Base-by-base conservation (phyloP, 768 basidiomycete species). In the Crucibulum laeve region DNA sequence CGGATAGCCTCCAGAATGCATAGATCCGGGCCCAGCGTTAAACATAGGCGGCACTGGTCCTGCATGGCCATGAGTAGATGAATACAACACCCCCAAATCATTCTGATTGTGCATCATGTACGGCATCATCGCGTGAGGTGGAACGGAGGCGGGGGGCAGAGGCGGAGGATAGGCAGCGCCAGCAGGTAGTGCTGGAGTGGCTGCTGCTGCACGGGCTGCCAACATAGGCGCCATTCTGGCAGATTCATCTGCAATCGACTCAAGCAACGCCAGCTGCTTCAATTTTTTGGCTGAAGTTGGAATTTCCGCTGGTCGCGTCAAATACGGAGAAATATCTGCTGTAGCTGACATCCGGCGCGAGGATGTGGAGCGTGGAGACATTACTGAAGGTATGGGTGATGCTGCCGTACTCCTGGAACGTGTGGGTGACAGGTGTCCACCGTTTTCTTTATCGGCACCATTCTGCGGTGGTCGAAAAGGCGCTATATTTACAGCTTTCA, bases 241-340 rank as follows among this genome's bases (percentile, higher is more conserved):
- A 4, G 87, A 86, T 58, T 90, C 86, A 53, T 82, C 79, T 0
- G 80, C 84, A 25, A 88, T 79, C 11, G 77, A 69, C 57, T 89
- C 85, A 8, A 87, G 65, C 46, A 89, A 67, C 2, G 85, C 85
- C 19, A 84, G 68, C 51, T 82, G 87, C 59, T 80, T 80, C 60
- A 87, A 59, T 44, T 73, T 77, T 56, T 80, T 84, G 11, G 80
- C 74, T 24, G 80, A 79, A 3, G 73, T 64, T 5, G 79, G 74
- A 7, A 79, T 63, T 48, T 77, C 81, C 19, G 64, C 59, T 5
- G 77, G 64, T 42, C 75, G 74, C 7, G 77, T 66, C 40, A 87
- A 63, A 57, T 87, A 87, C 0, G 85, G 83, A 5, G 83, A 84
- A 43, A 86, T 78, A 53, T 85, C 84, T 11, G 82, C 76, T 17